Conservation (phyloP, 768 basidiomycete species). For the Pulveroboletus sp. region DNA sequence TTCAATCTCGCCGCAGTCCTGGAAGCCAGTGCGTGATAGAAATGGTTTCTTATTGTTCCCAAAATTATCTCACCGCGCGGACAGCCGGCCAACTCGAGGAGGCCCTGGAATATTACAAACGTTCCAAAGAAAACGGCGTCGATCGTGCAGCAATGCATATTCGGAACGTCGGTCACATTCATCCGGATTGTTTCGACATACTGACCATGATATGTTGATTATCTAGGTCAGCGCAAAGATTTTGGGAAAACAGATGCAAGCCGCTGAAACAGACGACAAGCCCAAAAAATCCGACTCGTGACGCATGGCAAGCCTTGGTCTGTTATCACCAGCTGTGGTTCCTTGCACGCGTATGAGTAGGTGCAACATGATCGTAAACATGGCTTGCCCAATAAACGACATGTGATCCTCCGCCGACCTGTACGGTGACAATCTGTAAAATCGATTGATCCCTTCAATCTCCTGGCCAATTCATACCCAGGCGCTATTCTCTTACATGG, state of each 20-base stretch:
- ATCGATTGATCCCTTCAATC: constrained; percentile 28
- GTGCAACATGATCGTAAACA: constrained; percentile 13
- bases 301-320: constrained; percentile 9
- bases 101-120: constrained; percentile 78
- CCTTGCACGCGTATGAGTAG: constrained; percentile 8
- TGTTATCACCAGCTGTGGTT: constrained; percentile 8
- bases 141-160: constrained; percentile 82
- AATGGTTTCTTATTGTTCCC: constrained; percentile 34
- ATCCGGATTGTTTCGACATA: constrained; percentile 15
- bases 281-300: constrained; percentile 29
- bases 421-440: constrained; percentile 11
- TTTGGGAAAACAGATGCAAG: constrained; percentile 55
- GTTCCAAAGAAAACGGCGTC: constrained; percentile 72
- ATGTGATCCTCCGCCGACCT: constrained; percentile 8
- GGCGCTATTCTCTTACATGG: constrained; percentile 18
- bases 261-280: constrained; percentile 30
- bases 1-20: constrained; percentile 91
- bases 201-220: constrained; percentile 12
- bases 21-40: constrained; percentile 69
- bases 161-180: constrained; percentile 58
- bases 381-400: constrained; percentile 6
- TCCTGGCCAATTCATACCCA: constrained; percentile 24
- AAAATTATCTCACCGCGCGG: constrained; percentile 28
- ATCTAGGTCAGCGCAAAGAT: constrained; percentile 79
- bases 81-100: constrained; percentile 78